Evolutionary conservation across 345 rosid species (phyloP).

Genomic region (Euphorbia peplus): DNA sequence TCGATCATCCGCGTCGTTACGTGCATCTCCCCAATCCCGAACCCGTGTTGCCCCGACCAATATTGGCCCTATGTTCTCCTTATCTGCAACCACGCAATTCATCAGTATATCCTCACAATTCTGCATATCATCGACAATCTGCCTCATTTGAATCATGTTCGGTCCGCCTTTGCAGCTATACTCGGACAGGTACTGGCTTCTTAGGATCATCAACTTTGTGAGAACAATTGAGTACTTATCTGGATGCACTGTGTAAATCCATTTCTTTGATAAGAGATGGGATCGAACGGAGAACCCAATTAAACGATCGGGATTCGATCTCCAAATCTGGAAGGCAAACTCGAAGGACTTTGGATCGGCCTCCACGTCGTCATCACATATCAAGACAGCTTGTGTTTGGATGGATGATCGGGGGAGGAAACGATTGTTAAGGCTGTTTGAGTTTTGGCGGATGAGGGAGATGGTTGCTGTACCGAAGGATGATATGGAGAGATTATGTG

Average conservation of each 20-base stretch:
- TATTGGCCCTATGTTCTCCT: conserved; percentile 50
- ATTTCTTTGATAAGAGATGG: conserved; percentile 42
- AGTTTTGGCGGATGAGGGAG: conserved; percentile 47
- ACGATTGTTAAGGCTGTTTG: conserved; percentile 63
- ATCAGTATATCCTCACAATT: conserved; percentile 77
- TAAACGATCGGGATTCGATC: conserved; percentile 44
- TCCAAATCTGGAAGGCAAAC: conserved; percentile 58
- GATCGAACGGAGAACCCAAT: conserved; percentile 61
- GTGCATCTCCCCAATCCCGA: conserved; percentile 76
- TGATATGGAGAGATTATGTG: conserved; percentile 42
- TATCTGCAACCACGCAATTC: conserved; percentile 64
- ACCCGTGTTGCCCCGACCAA: conserved; percentile 64
- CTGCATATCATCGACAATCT: conserved; percentile 45
- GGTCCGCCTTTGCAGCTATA: conserved; percentile 62
- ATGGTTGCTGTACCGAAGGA: conserved; percentile 50
- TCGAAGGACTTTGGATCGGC: conserved; percentile 45
- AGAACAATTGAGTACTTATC: conserved; percentile 63
- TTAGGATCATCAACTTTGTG: conserved; percentile 69
- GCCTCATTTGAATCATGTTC: conserved; percentile 49
- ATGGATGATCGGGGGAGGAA: conserved; percentile 53
- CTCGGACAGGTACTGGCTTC: conserved; percentile 42
- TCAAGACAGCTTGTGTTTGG: conserved; percentile 48
- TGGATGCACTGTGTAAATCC: conserved; percentile 76
- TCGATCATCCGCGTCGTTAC: conserved; percentile 35
- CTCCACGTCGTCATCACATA: conserved; percentile 70